Base-by-base conservation (phyloP, 1,284 basidiomycete genomes). In the Ganoderma sinense region DNA sequence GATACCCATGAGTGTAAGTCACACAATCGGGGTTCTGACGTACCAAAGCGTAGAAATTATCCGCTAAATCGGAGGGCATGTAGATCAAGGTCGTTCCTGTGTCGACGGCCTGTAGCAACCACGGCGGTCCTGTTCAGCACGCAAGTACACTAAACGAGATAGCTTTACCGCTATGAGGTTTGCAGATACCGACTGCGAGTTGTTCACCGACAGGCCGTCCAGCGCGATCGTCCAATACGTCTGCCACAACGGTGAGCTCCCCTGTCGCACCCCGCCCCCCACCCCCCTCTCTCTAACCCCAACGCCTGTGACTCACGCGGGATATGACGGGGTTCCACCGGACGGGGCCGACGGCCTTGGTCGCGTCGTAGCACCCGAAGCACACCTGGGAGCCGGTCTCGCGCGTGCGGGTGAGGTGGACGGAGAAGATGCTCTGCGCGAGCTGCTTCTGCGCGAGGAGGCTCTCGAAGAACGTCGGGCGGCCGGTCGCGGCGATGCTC, bases 391-490 rank as follows among this genome's bases (percentile, higher is more conserved):
- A 89, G 2, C 89, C 89, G 2, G 76, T 72, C 64, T 78, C 76
- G 62, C 83, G 76, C 16, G 78, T 75, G 40, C 91, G 82, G 8
- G 85, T 81, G 60, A 91, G 77, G 73, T 90, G 86, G 23, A 92
- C 84, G 18, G 86, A 86, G 77, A 92, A 92, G 8, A 88, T 75
- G 6, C 87, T 85, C 0, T 82, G 78, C 1, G 79, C 74, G 23
- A 92, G 72, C 68, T 82, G 79, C 41, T 81, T 79, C 66, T 81
- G 75, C 11, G 74, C 71, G 39, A 91, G 84, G 59, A 92, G 77
- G 72, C 87, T 91, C 77, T 93, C 91, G 72, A 91, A 89, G 71
- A 90, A 84, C 0, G 91, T 91, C 8, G 86, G 83, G 65, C 83
- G 68, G 16, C 75, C 77, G 0, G 82, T 84, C 61, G 76, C 77